These are phyloP conservation scores for Lolium multiflorum DNA, from an alignment of 176 grass and related monocot species.

Conservation along the genomic window DNA sequence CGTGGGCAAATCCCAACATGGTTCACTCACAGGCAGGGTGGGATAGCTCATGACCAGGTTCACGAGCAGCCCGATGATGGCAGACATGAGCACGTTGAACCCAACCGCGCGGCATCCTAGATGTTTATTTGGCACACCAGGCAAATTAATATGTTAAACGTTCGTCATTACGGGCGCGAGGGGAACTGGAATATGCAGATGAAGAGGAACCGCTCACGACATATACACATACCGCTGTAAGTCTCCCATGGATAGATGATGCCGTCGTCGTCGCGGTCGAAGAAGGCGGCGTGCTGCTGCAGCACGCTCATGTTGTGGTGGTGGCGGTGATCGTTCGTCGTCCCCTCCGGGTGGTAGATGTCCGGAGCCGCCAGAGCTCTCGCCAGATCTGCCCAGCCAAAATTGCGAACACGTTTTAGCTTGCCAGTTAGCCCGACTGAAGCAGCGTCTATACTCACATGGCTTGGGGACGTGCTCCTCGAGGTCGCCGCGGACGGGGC, in stretches of 20 bases:
- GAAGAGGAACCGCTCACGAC: neutral
- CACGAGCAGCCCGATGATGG: slow-evolving; percentile 60
- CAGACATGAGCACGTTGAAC: slow-evolving; percentile 74
- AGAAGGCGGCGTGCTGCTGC: slow-evolving; percentile 94
- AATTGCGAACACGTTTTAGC: neutral
- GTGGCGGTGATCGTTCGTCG: slow-evolving; percentile 50
- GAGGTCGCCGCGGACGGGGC: slow-evolving; percentile 76
- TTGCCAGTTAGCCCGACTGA: too few relatives aligned
- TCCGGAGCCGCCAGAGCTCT: slow-evolving; percentile 76
- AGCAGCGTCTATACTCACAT: slow-evolving; percentile 48
- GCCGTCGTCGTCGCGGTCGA: slow-evolving; percentile 79
- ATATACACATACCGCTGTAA: neutral
- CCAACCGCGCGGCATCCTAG: slow-evolving; percentile 73
- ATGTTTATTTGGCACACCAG: neutral
- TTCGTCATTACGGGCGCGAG: too few relatives aligned
- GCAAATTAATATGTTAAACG: too few relatives aligned
- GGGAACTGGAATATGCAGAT: neutral
- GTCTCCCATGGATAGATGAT: slow-evolving; percentile 96
- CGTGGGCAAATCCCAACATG: too few relatives aligned
- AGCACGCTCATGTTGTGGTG: slow-evolving; percentile 71
- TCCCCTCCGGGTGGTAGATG: slow-evolving; percentile 87
- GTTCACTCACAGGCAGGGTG: slow-evolving; percentile 65
- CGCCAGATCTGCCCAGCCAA: slow-evolving; percentile 59
- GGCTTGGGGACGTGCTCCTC: slow-evolving; percentile 85
- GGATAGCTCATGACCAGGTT: slow-evolving; percentile 72